phyloP scores from a whole-genome alignment of 306 rosid species.

The Medicago lupulina region DNA sequence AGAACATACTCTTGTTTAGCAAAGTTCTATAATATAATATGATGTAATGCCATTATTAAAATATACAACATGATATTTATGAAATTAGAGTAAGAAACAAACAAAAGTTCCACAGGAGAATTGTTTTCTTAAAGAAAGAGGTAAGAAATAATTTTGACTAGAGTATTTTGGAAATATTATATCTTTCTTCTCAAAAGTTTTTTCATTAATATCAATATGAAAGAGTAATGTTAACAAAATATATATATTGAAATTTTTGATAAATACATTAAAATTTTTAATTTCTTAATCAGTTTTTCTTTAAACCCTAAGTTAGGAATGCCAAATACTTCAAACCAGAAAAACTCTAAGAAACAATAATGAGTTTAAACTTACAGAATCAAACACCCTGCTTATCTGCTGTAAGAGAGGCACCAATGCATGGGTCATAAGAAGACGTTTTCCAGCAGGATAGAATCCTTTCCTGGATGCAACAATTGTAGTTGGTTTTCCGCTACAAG shows the following conservation, averaged over 20 bases:
- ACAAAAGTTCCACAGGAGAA: no score
- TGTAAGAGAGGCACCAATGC: slow-evolving; percentile 86
- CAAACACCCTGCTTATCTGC: slow-evolving; percentile 93
- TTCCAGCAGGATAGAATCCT: slow-evolving; percentile 97
- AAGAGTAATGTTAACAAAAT: background rate
- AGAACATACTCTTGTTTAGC: background rate
- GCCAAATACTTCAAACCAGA: slow-evolving; percentile 1
- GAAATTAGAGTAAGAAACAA: no score
- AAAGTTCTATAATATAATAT: background rate
- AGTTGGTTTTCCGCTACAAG: slow-evolving; percentile 94
- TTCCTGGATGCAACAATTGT: slow-evolving; percentile 79
- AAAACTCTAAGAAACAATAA: background rate
- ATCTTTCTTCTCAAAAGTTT: no score
- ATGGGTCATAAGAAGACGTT: slow-evolving; percentile 68
- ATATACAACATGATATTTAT: no score
- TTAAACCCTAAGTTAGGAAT: background rate
- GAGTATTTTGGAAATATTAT: no score
- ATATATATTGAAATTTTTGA: background rate
- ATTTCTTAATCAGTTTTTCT: background rate
- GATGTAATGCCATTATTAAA: background rate
- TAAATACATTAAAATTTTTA: background rate
- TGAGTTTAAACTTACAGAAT: slow-evolving; percentile 63
- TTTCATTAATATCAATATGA: background rate
- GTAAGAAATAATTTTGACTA: no score
- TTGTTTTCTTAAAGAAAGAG: no score